These are phyloP conservation scores for Neopestalotiopsis rosae DNA, from an alignment of 2,329 filamentous ascomycete species.

Conservation along the genomic window DNA sequence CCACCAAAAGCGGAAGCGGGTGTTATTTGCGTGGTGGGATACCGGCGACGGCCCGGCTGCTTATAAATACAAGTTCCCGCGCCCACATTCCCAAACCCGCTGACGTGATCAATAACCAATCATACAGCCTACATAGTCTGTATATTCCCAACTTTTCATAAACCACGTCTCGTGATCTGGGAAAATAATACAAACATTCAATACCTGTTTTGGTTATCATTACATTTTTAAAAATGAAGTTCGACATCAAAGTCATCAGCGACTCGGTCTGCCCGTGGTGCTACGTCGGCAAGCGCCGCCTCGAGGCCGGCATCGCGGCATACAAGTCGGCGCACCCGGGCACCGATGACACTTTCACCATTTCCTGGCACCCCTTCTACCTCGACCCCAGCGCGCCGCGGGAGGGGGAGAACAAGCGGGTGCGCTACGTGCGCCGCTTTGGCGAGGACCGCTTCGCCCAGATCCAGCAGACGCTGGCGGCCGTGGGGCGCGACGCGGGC, in stretches of 20 bases:
- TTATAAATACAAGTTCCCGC: slow-evolving; percentile 7
- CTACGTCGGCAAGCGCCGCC: slow-evolving; percentile 69
- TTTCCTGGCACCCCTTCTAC: slow-evolving; percentile 70
- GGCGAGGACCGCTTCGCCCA: slow-evolving; percentile 56
- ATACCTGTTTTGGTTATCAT: too few relatives aligned
- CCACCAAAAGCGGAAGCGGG: background rate
- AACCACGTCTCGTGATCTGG: too few relatives aligned
- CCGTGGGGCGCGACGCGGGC: slow-evolving; percentile 58
- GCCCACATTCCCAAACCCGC: background rate
- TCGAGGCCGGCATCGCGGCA: slow-evolving; percentile 63
- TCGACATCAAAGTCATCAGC: slow-evolving; percentile 67
- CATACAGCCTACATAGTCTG: background rate
- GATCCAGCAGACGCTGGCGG: slow-evolving; percentile 56
- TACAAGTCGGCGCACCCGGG: slow-evolving; percentile 57
- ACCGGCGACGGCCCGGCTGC: background rate
- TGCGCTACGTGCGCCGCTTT: slow-evolving; percentile 61
- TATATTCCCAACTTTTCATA: background rate
- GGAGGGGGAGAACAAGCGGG: slow-evolving; percentile 32
- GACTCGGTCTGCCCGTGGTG: slow-evolving; percentile 71
- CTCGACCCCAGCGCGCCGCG: slow-evolving; percentile 62
- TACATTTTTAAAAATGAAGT: slow-evolving; percentile 57
- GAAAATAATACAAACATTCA: too few relatives aligned
- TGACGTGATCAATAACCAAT: slow-evolving; percentile 2
- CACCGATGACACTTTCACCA: slow-evolving; percentile 64
- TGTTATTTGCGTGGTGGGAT: background rate